Conservation (phyloP, 352 stramenopile species). For the Phytopythium ostracodes region DNA sequence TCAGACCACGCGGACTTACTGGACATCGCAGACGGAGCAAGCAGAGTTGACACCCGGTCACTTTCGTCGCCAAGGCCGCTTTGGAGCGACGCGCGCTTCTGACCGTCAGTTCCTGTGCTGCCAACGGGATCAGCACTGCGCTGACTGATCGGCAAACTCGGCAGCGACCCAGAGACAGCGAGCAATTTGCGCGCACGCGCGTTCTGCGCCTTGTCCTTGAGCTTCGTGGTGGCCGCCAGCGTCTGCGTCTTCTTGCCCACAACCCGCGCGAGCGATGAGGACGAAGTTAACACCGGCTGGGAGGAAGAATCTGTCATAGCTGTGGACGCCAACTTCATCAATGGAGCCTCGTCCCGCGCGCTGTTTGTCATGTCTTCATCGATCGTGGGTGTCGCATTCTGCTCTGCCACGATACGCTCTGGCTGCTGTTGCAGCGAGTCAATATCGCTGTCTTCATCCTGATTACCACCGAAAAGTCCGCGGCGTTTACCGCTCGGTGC, state of each 20-base stretch:
- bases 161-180: background rate
- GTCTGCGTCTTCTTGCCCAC: conserved; percentile 7
- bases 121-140: background rate
- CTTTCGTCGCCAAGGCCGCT: background rate
- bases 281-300: background rate
- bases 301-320: background rate
- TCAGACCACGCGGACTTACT: conserved; percentile 7
- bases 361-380: background rate
- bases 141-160: conserved; percentile 2
- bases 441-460: background rate
- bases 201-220: conserved; percentile 1
- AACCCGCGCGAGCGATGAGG: conserved; percentile 4
- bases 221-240: conserved; percentile 1
- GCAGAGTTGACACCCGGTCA: background rate
- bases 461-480: background rate
- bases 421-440: background rate
- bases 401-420: background rate
- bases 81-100: background rate
- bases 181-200: background rate
- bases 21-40: background rate
- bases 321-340: too few species aligned
- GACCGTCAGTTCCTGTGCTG: background rate
- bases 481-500: background rate
- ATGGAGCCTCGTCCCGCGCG: background rate
- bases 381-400: background rate